phyloP scores from a whole-genome alignment of 345 rosid genomes.

The Nasturtium officinale region DNA sequence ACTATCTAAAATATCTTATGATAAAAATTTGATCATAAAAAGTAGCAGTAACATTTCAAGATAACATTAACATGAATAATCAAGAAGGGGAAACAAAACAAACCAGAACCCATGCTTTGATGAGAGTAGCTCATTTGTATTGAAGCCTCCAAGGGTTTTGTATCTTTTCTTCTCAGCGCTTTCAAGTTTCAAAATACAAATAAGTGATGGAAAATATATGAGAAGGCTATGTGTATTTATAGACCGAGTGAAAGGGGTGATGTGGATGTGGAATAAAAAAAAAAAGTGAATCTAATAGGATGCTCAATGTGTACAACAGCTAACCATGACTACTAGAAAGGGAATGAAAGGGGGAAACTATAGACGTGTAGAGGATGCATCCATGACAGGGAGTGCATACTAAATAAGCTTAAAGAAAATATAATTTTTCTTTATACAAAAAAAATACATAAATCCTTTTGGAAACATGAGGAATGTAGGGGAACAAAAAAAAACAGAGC shows the following conservation, averaged over 20 bases:
- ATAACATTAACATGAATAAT: conserved; percentile 14
- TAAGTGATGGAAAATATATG: conserved; percentile 29
- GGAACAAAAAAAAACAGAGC: conserved; percentile 29
- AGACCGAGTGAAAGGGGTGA: conserved; percentile 35
- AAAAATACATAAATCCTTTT: conserved; percentile 60
- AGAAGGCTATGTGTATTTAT: conserved; percentile 52
- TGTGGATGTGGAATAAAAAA: conserved; percentile 57
- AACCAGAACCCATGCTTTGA: conserved; percentile 69
- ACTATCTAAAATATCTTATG: neutral
- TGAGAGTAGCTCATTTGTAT: conserved; percentile 67
- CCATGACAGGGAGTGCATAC: conserved; percentile 50
- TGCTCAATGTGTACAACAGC: conserved; percentile 56
- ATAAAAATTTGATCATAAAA: conserved; percentile 8
- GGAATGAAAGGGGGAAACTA: conserved; percentile 29
- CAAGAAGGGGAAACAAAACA: conserved; percentile 39
- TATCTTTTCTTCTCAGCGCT: neutral
- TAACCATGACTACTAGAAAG: conserved; percentile 53
- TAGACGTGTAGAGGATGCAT: conserved; percentile 7
- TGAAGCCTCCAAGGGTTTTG: conserved; percentile 5
- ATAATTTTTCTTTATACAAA: neutral
- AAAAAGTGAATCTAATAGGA: conserved; percentile 48
- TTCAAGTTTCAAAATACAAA: conserved; percentile 16
- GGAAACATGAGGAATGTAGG: conserved; percentile 36
- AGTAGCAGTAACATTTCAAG: neutral
- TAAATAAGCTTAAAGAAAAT: conserved; percentile 37